Conservation (phyloP, 2,329 filamentous ascomycete genomes). For the Pyrenochaeta sp. region DNA sequence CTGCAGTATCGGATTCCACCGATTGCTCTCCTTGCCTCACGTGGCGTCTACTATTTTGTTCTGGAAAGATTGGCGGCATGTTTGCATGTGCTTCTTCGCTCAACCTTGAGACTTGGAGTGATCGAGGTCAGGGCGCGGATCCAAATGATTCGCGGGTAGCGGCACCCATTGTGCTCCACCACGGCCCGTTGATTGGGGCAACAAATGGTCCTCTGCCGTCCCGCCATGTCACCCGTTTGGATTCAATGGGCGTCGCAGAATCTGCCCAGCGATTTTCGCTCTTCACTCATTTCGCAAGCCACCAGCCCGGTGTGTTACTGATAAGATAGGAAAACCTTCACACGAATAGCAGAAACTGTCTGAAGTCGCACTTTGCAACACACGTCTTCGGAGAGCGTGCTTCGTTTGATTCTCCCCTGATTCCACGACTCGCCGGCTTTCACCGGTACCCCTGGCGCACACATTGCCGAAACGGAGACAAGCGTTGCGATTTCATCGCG, state of each 20-base stretch:
- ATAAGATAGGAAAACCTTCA: neutral
- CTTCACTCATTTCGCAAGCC: neutral
- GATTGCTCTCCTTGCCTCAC: neutral
- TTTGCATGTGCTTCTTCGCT: neutral
- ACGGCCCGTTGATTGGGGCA: conserved; percentile 3
- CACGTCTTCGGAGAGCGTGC: neutral
- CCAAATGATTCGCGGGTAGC: neutral
- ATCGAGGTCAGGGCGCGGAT: neutral
- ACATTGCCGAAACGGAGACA: neutral
- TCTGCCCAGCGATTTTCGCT: neutral
- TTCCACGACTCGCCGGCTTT: neutral
- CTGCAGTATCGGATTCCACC: neutral
- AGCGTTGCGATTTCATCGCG: neutral
- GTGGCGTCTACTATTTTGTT: neutral
- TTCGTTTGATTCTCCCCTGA: neutral
- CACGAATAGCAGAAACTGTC: neutral
- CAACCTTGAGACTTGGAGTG: neutral
- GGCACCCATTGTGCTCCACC: neutral
- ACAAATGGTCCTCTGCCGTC: neutral
- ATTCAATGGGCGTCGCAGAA: conserved; percentile 4
- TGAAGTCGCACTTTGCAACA: conserved; percentile 3
- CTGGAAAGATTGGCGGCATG: neutral
- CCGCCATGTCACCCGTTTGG: conserved; percentile 6
- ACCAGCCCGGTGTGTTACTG: neutral
- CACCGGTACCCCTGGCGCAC: neutral